Percentiles rank a stretch among this genome's conserved stretches.
phyloP scores from a whole-genome alignment of 1,284 basidiomycete genomes.

The Trichosporon faecale region DNA sequence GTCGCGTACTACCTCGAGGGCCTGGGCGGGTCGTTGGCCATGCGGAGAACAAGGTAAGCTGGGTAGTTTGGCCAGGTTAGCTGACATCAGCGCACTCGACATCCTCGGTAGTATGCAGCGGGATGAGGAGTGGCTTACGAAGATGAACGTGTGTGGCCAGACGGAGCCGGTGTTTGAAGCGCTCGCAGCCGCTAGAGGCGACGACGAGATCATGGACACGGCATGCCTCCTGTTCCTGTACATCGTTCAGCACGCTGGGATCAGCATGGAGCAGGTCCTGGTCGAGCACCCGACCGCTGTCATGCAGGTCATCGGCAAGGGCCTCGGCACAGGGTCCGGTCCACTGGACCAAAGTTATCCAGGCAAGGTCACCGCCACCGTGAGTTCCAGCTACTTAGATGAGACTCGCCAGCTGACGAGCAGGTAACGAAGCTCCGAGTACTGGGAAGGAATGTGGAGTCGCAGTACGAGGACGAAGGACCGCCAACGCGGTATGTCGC shows the following conservation, averaged over 20 bases:
- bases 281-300: conserved; percentile 18
- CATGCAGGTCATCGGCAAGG: conserved; percentile 13
- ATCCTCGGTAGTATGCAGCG: conserved; percentile 40
- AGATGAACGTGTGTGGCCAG: conserved; percentile 43
- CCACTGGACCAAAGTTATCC: conserved; percentile 28
- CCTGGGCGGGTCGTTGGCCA: conserved; percentile 27
- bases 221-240: conserved; percentile 35
- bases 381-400: conserved; percentile 13
- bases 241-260: conserved; percentile 21
- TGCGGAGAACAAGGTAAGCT: conserved; percentile 38
- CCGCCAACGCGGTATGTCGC: conserved; percentile 28
- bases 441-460: conserved; percentile 14
- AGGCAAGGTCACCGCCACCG: conserved; percentile 20
- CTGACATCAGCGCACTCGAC: conserved; percentile 38
- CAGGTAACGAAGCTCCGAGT: conserved; percentile 26
- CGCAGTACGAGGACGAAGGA: neutral
- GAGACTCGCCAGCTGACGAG: neutral
- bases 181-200: conserved; percentile 22
- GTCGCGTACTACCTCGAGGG: conserved; percentile 42
- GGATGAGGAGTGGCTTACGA: conserved; percentile 38
- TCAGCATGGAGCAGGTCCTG: conserved; percentile 28
- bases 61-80: neutral
- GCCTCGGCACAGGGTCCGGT: conserved; percentile 19
- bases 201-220: conserved; percentile 35
- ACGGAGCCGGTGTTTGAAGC: conserved; percentile 38